A percentile compares a stretch with the other conserved stretches of the same genome.
phyloP scores from a whole-genome alignment of 2,329 filamentous ascomycete species.

The Pyrenochaeta sp. region DNA sequence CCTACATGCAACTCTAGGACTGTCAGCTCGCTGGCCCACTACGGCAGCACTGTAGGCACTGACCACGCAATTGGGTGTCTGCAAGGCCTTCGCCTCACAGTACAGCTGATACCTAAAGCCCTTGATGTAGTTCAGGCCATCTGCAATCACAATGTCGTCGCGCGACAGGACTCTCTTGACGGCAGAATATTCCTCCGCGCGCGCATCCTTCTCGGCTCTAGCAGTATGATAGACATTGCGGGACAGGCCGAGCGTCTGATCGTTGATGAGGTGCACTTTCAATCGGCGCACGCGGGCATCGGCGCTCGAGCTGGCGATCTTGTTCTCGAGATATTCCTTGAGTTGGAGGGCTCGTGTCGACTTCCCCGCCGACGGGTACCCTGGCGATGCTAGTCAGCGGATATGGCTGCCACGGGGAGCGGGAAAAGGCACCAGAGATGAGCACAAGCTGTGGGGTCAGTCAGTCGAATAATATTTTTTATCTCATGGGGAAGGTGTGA shows the following conservation, averaged over 20 bases:
- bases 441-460: constrained; percentile 63
- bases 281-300: constrained; percentile 60
- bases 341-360: constrained; percentile 71
- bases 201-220: constrained; percentile 82
- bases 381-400: constrained; percentile 66
- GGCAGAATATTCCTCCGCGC: constrained; percentile 77
- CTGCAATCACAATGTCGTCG: constrained; percentile 79
- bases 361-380: constrained; percentile 71
- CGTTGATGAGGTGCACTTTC: constrained; percentile 77
- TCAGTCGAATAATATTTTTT: constrained; percentile 5
- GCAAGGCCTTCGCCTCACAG: constrained; percentile 82
- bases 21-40: constrained; percentile 36
- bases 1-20: constrained; percentile 64
- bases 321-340: constrained; percentile 68
- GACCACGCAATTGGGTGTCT: constrained; percentile 79
- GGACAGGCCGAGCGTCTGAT: constrained; percentile 73
- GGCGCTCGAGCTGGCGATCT: constrained; percentile 59
- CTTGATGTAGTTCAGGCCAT: constrained; percentile 88
- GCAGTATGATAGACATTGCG: constrained; percentile 79
- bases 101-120: constrained; percentile 87
- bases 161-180: constrained; percentile 78
- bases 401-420: constrained; percentile 6
- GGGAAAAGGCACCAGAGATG: constrained; percentile 54
- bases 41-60: constrained; percentile 28
- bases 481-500: constrained; percentile 12